Base-by-base conservation (phyloP, 306 rosid species). In the Phaseolus lunatus region DNA sequence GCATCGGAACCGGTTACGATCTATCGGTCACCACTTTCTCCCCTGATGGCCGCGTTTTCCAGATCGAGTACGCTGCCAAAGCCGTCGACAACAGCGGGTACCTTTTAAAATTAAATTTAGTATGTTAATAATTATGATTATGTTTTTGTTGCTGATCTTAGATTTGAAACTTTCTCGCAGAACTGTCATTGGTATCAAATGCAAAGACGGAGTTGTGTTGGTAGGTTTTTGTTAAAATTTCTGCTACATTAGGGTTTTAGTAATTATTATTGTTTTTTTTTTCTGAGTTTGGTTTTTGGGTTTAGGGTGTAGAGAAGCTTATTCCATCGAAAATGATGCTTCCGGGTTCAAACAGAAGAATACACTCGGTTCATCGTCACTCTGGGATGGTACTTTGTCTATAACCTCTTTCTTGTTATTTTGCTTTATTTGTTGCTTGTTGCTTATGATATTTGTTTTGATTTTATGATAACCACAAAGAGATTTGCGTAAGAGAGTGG, bases 11-110 rank as follows among this genome's bases (percentile, higher is more conserved):
- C 0, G 99, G 99, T 14, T 95, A 95, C 80, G 99, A 95, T 84
- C 97, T 95, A 6, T 92, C 99, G 0, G 99, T 95, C 88, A 95
- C 99, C 18, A 95, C 99, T 29, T 95, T 95, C 81, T 95, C 99
- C 5, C 99, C 99, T 0, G 99, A 95, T 39, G 99, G 99, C 56
- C 97, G 99, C 16, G 97, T 95, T 68, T 95, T 95, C 72, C 99
- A 95, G 97, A 92, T 95, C 91, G 99, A 95, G 45, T 95, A 95
- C 22, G 99, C 99, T 4, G 92, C 97, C 43, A 95, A 95, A 85
- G 99, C 99, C 53, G 99, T 95, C 81, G 99, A 95, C 85, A 95
- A 95, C 80, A 92, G 97, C 78, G 99, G 99, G 98, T 93, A 56
- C 7, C 9, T 2, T 9, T 12, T 33, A 5, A 23, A 31, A 29